These are phyloP conservation scores for Coelastrella sp. DNA, from an alignment of 139 green algal genomes.

Conservation along the genomic window DNA sequence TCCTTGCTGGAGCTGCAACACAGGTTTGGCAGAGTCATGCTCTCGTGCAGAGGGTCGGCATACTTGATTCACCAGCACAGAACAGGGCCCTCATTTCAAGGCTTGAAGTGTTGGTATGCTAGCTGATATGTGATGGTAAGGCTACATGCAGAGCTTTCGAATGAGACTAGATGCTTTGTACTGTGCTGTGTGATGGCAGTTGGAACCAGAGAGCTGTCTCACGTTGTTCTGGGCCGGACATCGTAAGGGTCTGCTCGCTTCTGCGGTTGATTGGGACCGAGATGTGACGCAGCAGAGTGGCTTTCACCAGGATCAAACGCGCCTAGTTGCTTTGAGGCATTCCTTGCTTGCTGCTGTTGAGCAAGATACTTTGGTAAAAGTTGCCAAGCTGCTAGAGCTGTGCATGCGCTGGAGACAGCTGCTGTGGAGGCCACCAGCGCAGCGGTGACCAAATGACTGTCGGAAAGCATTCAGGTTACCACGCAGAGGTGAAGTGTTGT, in stretches of 20 bases:
- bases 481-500: too few relatives aligned
- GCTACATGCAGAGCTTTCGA: neutral
- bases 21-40: too few relatives aligned
- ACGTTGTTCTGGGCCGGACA: neutral
- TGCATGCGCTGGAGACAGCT: neutral
- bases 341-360: neutral
- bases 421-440: neutral
- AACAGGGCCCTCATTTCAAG: too few relatives aligned
- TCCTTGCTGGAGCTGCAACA: too few relatives aligned
- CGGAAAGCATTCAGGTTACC: neutral
- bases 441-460: neutral
- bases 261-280: slow-evolving; percentile 5
- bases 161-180: too few relatives aligned
- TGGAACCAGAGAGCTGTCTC: neutral
- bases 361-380: neutral
- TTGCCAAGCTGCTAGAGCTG: neutral
- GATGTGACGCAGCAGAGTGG: neutral
- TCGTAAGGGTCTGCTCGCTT: slow-evolving; percentile 42
- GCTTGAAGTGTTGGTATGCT: too few relatives aligned
- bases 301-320: neutral
- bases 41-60: too few relatives aligned
- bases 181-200: too few relatives aligned
- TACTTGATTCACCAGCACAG: too few relatives aligned
- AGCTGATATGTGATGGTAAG: too few relatives aligned
- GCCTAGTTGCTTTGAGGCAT: neutral